These are phyloP conservation scores for Beauveria australis DNA, from an alignment of 2,329 filamentous ascomycete genomes.

Conservation along the genomic window DNA sequence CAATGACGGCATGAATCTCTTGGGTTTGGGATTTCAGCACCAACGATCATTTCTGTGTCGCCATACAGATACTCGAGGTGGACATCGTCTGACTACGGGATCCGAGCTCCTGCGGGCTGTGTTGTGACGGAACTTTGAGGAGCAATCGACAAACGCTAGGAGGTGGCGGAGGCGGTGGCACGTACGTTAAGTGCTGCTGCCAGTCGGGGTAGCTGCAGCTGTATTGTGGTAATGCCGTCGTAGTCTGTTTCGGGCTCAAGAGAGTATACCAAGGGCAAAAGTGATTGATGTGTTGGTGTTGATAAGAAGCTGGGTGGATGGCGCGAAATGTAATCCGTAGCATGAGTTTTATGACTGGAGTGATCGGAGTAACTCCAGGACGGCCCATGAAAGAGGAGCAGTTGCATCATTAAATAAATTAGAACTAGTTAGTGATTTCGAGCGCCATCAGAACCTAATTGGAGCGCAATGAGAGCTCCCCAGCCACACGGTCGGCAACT, in stretches of 20 bases:
- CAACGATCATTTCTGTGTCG: not conserved
- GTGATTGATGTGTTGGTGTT: no score
- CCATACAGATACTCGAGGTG: not conserved
- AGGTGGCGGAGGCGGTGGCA: not conserved
- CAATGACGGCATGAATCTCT: not conserved
- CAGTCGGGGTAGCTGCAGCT: not conserved
- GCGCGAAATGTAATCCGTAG: no score
- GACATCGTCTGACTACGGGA: not conserved
- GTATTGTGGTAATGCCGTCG: not conserved
- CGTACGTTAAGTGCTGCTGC: not conserved
- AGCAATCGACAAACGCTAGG: constrained; percentile 5
- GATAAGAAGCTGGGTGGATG: not conserved
- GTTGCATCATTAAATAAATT: not conserved
- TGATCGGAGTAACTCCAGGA: not conserved
- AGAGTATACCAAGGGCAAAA: not conserved
- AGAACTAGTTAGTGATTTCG: not conserved
- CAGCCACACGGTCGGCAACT: not conserved
- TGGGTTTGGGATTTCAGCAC: not conserved
- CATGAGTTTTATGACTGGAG: not conserved
- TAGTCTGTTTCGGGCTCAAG: no score
- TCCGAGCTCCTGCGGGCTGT: not conserved
- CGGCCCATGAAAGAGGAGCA: not conserved
- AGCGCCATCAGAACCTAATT: not conserved
- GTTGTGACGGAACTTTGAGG: not conserved
- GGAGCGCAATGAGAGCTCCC: constrained; percentile 1